Conservation (phyloP, 306 rosid species). For the Aeschynomene evenia region DNA sequence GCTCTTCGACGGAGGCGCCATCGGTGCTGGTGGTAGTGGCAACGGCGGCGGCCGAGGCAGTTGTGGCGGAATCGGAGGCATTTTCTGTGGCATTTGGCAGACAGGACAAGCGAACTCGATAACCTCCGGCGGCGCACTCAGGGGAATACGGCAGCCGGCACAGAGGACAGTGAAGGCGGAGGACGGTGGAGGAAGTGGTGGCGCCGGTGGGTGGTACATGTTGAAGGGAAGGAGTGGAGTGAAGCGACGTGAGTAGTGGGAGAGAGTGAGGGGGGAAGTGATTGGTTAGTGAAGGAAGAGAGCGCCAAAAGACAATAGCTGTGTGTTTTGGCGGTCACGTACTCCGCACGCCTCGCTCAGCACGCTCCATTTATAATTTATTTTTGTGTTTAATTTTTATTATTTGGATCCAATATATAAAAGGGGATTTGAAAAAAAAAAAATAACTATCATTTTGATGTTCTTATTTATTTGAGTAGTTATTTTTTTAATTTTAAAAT, state of each 20-base stretch:
- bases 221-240: background rate
- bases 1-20: background rate
- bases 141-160: slow-evolving; percentile 58
- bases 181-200: slow-evolving; percentile 30
- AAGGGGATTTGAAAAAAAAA: too few relatives aligned
- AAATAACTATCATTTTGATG: too few relatives aligned
- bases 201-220: background rate
- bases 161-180: slow-evolving; percentile 56
- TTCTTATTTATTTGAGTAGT: too few relatives aligned
- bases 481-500: too few relatives aligned
- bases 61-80: slow-evolving; percentile 38
- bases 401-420: too few relatives aligned
- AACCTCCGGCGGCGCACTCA: slow-evolving; percentile 51
- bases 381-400: background rate
- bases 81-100: slow-evolving; percentile 57
- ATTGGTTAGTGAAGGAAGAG: background rate
- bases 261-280: background rate
- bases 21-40: background rate
- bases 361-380: background rate
- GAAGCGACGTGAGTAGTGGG: background rate
- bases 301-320: background rate
- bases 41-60: slow-evolving; percentile 31
- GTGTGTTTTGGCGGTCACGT: background rate
- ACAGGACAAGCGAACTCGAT: slow-evolving; percentile 61
- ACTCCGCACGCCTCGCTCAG: background rate